Base-by-base conservation (phyloP, 78 protist species). In the Ministeria vibrans region DNA sequence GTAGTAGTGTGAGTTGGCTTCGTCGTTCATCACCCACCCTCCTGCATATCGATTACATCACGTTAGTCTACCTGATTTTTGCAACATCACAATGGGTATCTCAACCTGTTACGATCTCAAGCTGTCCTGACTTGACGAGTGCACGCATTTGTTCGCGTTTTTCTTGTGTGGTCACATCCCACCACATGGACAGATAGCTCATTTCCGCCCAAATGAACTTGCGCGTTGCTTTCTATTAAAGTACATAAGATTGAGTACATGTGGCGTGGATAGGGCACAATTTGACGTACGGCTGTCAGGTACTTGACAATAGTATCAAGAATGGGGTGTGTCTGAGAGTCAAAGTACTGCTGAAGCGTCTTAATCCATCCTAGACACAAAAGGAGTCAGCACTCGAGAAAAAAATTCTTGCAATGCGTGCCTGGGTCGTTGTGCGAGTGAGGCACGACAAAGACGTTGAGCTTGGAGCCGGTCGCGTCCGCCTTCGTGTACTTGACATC, bases 1-100 rank as follows among this genome's bases (percentile, higher is more conserved):
- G 45, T 51, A 81, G 39, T 75, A 6, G 49, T 23, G 0, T 25
- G 91, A 32, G 30, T 38, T 27, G 23, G 95, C 95, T 42, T 94
- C 95, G 80, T 94, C 97, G 75, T 78, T 80, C 77, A 45, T 43
- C 22, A 72, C 77, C 77, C 77, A 72, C 7, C 77, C 77, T 22
- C 84, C n/a, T n/a, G n/a, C n/a, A n/a, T n/a, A n/a, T n/a, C n/a
- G n/a, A n/a, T n/a, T n/a, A n/a, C n/a, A n/a, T n/a, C n/a, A n/a
- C n/a, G n/a, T n/a, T n/a, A n/a, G n/a, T n/a, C n/a, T n/a, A n/a
- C n/a, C n/a, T n/a, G n/a, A n/a, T n/a, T n/a, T n/a, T n/a, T n/a
- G n/a, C n/a, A n/a, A n/a, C n/a, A n/a, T n/a, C n/a, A n/a, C n/a
- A n/a, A n/a, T n/a, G n/a, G n/a, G n/a, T n/a, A n/a, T n/a, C n/a